Base-by-base conservation (phyloP, 192 early-diverging fungal genomes). In the Phycomyces blakesleeanus region DNA sequence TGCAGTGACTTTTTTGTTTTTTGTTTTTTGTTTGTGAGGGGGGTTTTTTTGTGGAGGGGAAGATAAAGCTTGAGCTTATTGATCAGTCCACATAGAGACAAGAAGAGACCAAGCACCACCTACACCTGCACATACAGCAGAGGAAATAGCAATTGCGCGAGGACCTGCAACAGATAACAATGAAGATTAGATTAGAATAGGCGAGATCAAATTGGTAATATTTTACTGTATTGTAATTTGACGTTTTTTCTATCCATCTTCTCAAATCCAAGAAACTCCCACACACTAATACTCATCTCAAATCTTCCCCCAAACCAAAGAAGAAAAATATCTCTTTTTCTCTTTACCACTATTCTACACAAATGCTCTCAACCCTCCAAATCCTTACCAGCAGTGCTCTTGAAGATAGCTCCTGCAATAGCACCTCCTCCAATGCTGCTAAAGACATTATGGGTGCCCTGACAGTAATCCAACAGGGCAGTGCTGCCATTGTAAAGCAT, bases 401-500 rank as follows among this genome's bases (percentile, higher is more conserved):
- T 93, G 71, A 91, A 93, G 34, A 93, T 66, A 61, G 84, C 83
- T 42, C 91, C 91, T 52, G 88, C 78, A 59, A 91, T 73, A 34
- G 86, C 89, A 24, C 88, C 91, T 8, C 88, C 88, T 50, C 81
- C 83, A 22, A 90, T 40, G 51, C 82, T 87, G 71, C 86, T 90
- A 61, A 85, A 74, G 49, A 81, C 72, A 66, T 91, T 87, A 27
- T 85, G 83, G 18, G 63, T 67, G 39, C 87, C 88, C 57, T 87
- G 82, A 41, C 78, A 75, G 51, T 61, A 69, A 63, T 83, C 82
- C 60, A 93, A 87, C 57, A 74, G 71, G 29, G 85, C 82, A 75
- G 87, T 90, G 56, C 85, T 79, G 59, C 79, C 82, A 69, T 90
- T 93, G 78, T 93, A 93, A 60, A 89, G 76, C 87, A 92, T 84